Base-by-base conservation (phyloP, 345 rosid species). In the Populus pruinosa region DNA sequence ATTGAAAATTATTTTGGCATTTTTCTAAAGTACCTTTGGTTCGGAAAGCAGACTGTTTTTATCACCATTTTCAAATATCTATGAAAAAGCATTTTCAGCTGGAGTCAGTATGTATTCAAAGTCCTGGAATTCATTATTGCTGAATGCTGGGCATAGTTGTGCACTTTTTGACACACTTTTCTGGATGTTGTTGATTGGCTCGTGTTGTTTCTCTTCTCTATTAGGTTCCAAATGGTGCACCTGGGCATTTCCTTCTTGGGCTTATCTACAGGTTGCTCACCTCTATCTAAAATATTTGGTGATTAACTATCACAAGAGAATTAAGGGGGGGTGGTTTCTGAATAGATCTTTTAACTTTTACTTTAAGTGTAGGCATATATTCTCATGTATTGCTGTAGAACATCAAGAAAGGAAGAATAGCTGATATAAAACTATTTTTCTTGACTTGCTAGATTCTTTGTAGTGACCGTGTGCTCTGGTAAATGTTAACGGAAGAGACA, bases 231-330 rank as follows among this genome's bases (percentile, higher is more conserved):
- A 92, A 96, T 83, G 95, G 97, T 74, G 99, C 98, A 69, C 89
- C 98, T 47, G 98, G 99, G 78, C 98, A 92, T 85, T 96, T 91
- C 83, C 98, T 96, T 79, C 97, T 96, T 80, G 99, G 99, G 74
- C 97, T 94, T 79, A 85, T 96, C 80, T 90, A 91, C 91, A 94
- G 97, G 99, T 96, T 82, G 41, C 80, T 82, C 73, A 70, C 41
- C 14, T 21, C 67, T 71, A 44, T 67, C 36, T 71, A 33, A 47
- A 14, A 9, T 59, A 14, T 71, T 68, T 69, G 33, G 29, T 80
- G 74, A 71, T 69, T 73, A 80, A 33, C 35, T 76, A 47, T 55
- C n/a, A 17, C 29, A 53, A 53, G 23, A 33, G 63, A 38, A 39
- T 44, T 9, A 63, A 6, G n/a, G n/a, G n/a, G 20, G 9, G 56